Percentiles rank a stretch among this genome's conserved stretches.
phyloP scores from a whole-genome alignment of 23 red algal species.

The Rhodosorus marinus region DNA sequence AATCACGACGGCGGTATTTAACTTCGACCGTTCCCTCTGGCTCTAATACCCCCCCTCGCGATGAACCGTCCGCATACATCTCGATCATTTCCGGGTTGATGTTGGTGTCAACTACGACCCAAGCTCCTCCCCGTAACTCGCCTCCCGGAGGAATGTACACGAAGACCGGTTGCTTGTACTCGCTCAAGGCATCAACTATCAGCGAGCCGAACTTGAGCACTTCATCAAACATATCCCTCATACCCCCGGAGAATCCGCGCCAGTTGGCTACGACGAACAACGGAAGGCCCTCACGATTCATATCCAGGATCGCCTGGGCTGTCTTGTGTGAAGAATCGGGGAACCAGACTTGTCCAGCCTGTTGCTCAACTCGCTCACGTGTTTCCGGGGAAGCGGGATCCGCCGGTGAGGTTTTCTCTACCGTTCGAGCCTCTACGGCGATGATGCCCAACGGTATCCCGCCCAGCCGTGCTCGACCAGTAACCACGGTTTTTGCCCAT shows the following conservation, averaged over 20 bases:
- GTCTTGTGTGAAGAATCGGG: conserved; percentile 95
- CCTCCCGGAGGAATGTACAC: conserved; percentile 88
- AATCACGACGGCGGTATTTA: conserved; percentile 68
- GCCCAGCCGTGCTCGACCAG: conserved; percentile 80
- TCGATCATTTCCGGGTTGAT: conserved; percentile 94
- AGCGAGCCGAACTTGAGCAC: conserved; percentile 78
- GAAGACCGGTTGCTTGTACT: conserved; percentile 76
- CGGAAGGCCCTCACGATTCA: conserved; percentile 87
- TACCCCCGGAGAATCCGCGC: conserved; percentile 90
- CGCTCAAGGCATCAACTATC: conserved; percentile 88
- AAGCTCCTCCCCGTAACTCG: conserved; percentile 92
- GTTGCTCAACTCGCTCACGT: conserved; percentile 36
- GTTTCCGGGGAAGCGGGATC: conserved; percentile 92
- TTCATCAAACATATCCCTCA: conserved; percentile 98
- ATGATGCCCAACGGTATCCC: conserved; percentile 88
- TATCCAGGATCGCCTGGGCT: conserved; percentile 75
- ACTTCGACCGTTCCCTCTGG: conserved; percentile 96
- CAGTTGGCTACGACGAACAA: conserved; percentile 98
- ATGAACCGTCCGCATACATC: conserved; percentile 89
- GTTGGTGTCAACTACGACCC: conserved; percentile 94
- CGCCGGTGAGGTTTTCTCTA: conserved; percentile 54
- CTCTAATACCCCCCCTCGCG: conserved; percentile 86
- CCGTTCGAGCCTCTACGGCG: conserved; percentile 64
- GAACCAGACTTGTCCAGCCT: conserved; percentile 99
- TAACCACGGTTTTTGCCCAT: conserved; percentile 95